These are phyloP conservation scores for Nicotiana noctiflora DNA, from an alignment of 257 asterid genomes.

Conservation along the genomic window DNA sequence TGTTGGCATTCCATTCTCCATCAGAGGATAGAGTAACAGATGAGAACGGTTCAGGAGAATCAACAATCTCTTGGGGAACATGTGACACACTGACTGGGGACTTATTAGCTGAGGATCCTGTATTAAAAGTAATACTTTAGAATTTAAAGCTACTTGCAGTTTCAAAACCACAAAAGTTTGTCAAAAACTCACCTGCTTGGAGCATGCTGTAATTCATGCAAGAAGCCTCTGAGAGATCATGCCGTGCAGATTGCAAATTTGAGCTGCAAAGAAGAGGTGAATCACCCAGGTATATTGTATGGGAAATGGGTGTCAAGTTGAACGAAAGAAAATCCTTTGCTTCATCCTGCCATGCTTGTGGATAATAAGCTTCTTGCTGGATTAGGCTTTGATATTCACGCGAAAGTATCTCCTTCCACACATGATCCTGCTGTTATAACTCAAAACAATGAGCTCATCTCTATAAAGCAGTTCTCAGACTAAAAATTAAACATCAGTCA, in stretches of 20 bases:
- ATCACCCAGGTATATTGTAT: background rate
- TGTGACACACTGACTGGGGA: slow-evolving; percentile 10
- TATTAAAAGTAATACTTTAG: background rate
- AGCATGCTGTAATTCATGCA: slow-evolving; percentile 10
- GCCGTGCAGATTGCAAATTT: slow-evolving; percentile 7
- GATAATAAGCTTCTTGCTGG: slow-evolving; percentile 8
- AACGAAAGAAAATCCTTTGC: slow-evolving; percentile 5
- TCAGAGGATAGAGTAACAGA: slow-evolving; percentile 35
- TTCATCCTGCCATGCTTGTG: background rate
- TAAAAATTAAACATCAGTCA: background rate
- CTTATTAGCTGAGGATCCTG: slow-evolving; percentile 23
- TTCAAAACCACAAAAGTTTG: background rate
- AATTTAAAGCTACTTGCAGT: background rate
- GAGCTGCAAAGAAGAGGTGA: slow-evolving; percentile 12
- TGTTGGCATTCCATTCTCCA: slow-evolving; percentile 23
- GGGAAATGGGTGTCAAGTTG: slow-evolving; percentile 9
- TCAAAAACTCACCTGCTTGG: background rate
- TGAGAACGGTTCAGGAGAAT: slow-evolving; percentile 38
- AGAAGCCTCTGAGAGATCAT: slow-evolving; percentile 15
- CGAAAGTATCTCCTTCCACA: background rate
- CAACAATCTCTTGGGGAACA: slow-evolving; percentile 17
- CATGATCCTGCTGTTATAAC: slow-evolving; percentile 3
- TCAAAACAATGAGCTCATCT: slow-evolving; percentile 6
- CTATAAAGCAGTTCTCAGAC: background rate
- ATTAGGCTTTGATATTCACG: slow-evolving; percentile 13